Percentiles rank a stretch among this genome's conserved stretches.
These are phyloP conservation scores for Brettanomyces naardenensis DNA, from an alignment of 805 yeast genomes.

Conservation along the genomic window DNA sequence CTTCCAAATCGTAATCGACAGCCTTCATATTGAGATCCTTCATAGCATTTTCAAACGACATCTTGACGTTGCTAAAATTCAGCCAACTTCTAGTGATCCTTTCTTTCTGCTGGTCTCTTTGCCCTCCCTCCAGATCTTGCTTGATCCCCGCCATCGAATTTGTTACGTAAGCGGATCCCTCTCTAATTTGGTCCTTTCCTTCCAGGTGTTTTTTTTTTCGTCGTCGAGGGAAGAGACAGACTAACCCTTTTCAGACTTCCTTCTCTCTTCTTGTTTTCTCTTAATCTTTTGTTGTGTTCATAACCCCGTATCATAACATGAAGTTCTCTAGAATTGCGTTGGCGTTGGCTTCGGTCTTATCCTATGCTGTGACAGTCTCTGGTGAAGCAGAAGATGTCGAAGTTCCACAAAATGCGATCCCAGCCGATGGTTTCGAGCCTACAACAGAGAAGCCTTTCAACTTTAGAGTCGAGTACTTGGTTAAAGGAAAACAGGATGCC, in stretches of 20 bases:
- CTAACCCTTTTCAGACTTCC: too few species aligned
- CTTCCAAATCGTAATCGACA: constrained; percentile 11
- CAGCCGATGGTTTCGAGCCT: constrained; percentile 20
- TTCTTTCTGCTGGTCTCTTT: too few species aligned
- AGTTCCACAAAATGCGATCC: not conserved
- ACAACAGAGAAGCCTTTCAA: constrained; percentile 33
- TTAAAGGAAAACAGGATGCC: constrained; percentile 30
- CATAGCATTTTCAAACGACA: constrained; percentile 22
- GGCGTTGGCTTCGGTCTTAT: constrained; percentile 11
- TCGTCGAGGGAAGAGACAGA: too few species aligned
- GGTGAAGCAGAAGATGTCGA: not conserved
- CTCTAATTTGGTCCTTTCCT: too few species aligned
- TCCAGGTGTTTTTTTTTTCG: too few species aligned
- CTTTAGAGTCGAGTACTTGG: constrained; percentile 39
- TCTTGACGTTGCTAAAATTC: too few species aligned
- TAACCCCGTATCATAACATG: constrained; percentile 10
- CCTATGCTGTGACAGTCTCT: constrained; percentile 2
- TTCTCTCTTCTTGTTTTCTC: too few species aligned
- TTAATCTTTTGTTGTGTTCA: not conserved
- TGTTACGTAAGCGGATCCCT: not conserved
- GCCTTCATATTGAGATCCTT: constrained; percentile 13
- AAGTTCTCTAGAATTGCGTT: constrained; percentile 13
- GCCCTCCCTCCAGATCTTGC: not conserved
- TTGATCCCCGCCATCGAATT: not conserved
- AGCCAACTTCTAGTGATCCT: too few species aligned